Conservation (phyloP, 441 rosid genomes). For the Syzygium syzygioides region DNA sequence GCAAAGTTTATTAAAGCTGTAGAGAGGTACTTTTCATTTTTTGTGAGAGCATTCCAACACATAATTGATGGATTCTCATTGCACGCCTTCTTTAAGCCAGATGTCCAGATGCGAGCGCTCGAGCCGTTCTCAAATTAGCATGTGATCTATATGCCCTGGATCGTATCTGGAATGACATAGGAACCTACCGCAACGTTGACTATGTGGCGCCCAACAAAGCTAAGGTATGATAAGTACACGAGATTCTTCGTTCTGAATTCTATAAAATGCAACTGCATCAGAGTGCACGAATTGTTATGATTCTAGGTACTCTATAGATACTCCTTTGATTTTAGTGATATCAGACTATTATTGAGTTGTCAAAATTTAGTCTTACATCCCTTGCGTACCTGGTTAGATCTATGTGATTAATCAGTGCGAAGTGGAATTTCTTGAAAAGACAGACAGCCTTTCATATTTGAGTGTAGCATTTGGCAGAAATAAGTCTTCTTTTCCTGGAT, state of each 20-base stretch:
- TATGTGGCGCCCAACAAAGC: conserved; percentile 62
- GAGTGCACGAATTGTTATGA: neutral
- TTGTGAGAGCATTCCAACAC: neutral
- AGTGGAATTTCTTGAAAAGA: neutral
- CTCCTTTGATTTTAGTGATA: neutral
- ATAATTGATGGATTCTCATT: conserved; percentile 5
- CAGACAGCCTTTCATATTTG: neutral
- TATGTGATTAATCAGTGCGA: neutral
- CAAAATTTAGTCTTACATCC: neutral
- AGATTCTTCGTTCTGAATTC: neutral
- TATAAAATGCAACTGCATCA: neutral
- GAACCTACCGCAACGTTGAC: conserved; percentile 11
- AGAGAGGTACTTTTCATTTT: conserved; percentile 46
- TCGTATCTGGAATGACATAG: conserved; percentile 47
- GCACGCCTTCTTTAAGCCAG: conserved; percentile 24
- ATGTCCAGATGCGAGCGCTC: conserved; percentile 70
- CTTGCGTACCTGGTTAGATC: neutral
- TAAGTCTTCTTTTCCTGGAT: neutral
- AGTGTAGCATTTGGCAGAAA: neutral
- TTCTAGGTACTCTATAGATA: neutral
- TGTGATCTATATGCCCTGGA: conserved; percentile 97
- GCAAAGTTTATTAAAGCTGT: conserved; percentile 86
- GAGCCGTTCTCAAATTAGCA: conserved; percentile 72
- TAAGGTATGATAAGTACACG: conserved; percentile 41
- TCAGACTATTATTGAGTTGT: neutral